Evolutionary conservation across 2,329 filamentous ascomycete genomes (phyloP).

Genomic region (Cladosporium sp.): DNA sequence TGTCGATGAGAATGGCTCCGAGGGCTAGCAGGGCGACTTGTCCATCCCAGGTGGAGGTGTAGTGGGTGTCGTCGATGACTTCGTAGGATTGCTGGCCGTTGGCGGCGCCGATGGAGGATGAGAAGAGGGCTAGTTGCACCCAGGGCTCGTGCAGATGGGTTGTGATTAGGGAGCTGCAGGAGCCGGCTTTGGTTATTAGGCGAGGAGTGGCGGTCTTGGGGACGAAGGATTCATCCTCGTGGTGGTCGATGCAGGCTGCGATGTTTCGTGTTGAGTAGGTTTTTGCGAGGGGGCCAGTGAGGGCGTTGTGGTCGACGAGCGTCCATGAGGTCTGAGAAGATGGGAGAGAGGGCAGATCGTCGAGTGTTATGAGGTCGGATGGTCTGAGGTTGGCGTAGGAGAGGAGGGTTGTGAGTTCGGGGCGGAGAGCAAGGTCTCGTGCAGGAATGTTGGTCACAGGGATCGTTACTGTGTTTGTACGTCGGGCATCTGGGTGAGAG

Average conservation of each 20-base stretch:
- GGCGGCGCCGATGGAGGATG: constrained; percentile 39
- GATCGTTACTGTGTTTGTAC: constrained; percentile 56
- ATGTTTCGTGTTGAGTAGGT: constrained; percentile 38
- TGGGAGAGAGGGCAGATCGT: constrained; percentile 46
- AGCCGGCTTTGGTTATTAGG: constrained; percentile 63
- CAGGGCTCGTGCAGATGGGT: constrained; percentile 56
- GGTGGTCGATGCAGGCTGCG: constrained; percentile 66
- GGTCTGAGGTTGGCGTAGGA: constrained; percentile 54
- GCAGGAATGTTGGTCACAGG: constrained; percentile 69
- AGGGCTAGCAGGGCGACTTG: constrained; percentile 65
- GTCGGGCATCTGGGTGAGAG: constrained; percentile 45
- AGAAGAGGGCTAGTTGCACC: constrained; percentile 45
- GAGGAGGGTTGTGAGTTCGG: constrained; percentile 67
- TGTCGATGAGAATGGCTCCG: constrained; percentile 70
- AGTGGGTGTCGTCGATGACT: constrained; percentile 32
- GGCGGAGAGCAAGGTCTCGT: constrained; percentile 65
- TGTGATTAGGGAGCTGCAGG: constrained; percentile 67
- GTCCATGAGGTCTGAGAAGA: constrained; percentile 62
- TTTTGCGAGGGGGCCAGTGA: constrained; percentile 58
- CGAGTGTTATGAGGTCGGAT: constrained; percentile 62
- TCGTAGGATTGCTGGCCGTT: constrained; percentile 37
- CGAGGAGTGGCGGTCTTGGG: constrained; percentile 49
- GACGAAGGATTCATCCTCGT: constrained; percentile 64
- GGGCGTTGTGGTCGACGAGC: constrained; percentile 74
- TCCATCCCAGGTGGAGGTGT: constrained; percentile 45